These are phyloP conservation scores for Blastocystis sp. DNA, from an alignment of 352 stramenopile genomes.

Conservation along the genomic window DNA sequence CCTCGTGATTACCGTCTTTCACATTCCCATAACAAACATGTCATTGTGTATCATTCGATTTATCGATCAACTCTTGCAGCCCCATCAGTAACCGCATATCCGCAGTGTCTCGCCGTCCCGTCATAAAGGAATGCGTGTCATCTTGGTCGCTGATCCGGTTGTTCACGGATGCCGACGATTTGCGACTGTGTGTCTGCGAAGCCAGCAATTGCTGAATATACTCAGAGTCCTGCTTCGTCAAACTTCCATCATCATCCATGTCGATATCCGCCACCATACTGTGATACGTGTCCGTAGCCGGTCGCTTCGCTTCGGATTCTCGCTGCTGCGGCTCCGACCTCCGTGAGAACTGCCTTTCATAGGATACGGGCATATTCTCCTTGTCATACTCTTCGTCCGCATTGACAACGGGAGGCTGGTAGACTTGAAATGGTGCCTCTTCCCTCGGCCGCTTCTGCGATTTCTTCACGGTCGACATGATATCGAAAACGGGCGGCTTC, in stretches of 20 bases:
- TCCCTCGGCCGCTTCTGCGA: background rate
- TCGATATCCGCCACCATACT: slow-evolving; percentile 30
- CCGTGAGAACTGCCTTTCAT: background rate
- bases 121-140: slow-evolving; percentile 26
- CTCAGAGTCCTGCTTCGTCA: slow-evolving; percentile 3
- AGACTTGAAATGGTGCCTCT: slow-evolving; percentile 15
- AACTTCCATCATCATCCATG: slow-evolving; percentile 16
- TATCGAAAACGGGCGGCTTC: slow-evolving; percentile 17
- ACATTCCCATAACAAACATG: background rate
- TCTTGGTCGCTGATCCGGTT: slow-evolving; percentile 44
- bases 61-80: slow-evolving; percentile 9
- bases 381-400: slow-evolving; percentile 1
- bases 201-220: slow-evolving; percentile 32
- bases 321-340: background rate
- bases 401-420: background rate
- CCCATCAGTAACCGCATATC: slow-evolving; percentile 30
- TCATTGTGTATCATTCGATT: background rate
- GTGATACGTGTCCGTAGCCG: background rate
- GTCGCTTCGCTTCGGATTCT: background rate
- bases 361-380: slow-evolving; percentile 12
- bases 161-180: background rate
- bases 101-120: slow-evolving; percentile 9
- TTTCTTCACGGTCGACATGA: slow-evolving; percentile 44
- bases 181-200: slow-evolving; percentile 11
- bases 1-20: background rate